Conservation (phyloP, 192 early-diverging fungal genomes). For the Umbelopsis ramanniana region DNA sequence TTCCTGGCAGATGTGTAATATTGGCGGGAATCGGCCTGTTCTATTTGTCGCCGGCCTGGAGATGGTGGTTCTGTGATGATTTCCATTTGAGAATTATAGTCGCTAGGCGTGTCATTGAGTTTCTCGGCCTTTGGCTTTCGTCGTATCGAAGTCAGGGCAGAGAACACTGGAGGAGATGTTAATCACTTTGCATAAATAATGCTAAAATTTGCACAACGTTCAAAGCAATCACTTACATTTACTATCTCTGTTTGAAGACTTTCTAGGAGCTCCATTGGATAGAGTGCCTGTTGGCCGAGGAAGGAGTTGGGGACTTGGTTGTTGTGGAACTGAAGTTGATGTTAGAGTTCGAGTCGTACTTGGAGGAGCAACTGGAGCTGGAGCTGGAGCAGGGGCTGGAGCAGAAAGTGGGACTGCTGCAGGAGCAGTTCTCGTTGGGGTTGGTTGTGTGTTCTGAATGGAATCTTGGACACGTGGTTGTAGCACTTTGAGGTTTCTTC, state of each 20-base stretch:
- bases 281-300: background rate
- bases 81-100: background rate
- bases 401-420: background rate
- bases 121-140: conserved; percentile 7
- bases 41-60: too few relatives aligned
- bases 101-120: background rate
- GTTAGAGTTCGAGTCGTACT: background rate
- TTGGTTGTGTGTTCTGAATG: too few relatives aligned
- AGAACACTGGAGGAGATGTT: background rate
- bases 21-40: background rate
- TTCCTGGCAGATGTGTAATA: background rate
- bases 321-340: background rate
- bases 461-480: background rate
- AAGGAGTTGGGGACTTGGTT: background rate
- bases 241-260: conserved; percentile 1
- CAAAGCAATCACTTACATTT: conserved; percentile 1
- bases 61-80: background rate
- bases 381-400: background rate
- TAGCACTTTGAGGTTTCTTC: background rate
- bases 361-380: background rate
- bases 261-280: background rate
- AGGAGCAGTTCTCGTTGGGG: background rate
- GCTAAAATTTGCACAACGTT: background rate
- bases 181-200: background rate
- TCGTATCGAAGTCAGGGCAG: background rate